phyloP scores from a whole-genome alignment of 768 basidiomycete species.

The Boletus tylopilopsis region DNA sequence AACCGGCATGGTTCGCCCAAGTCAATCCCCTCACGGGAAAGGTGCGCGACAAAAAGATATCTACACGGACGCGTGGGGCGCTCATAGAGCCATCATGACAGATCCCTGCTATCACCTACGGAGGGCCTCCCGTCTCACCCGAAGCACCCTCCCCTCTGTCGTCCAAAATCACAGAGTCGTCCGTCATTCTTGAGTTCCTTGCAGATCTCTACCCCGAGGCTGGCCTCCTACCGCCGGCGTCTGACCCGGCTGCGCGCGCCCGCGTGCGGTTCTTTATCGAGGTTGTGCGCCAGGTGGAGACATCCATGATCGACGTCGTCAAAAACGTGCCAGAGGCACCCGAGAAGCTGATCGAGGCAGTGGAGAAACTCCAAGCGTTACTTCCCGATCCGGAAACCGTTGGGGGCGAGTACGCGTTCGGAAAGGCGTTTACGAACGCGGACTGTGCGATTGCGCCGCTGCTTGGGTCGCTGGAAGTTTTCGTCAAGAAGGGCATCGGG shows the following conservation, averaged over 20 bases:
- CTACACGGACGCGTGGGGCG: no score
- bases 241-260: conserved; percentile 52
- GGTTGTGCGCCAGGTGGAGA: conserved; percentile 39
- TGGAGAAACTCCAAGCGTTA: conserved; percentile 6
- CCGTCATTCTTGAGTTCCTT: conserved; percentile 61
- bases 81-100: conserved; percentile 17
- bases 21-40: conserved; percentile 59
- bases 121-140: conserved; percentile 50
- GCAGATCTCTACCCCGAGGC: conserved; percentile 53
- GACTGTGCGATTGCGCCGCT: conserved; percentile 58
- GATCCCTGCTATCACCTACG: conserved; percentile 59
- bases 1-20: conserved; percentile 63
- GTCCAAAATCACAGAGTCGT: conserved; percentile 59
- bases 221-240: conserved; percentile 40
- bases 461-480: conserved; percentile 43
- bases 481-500: conserved; percentile 46
- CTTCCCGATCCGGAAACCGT: conserved; percentile 36
- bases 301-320: conserved; percentile 33
- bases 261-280: conserved; percentile 62
- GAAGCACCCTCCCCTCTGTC: conserved; percentile 56
- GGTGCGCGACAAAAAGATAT: conserved; percentile 31
- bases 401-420: conserved; percentile 34
- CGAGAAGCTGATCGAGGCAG: not conserved
- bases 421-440: conserved; percentile 51
- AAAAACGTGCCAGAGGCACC: conserved; percentile 4